phyloP scores from a whole-genome alignment of 192 early-diverging fungal genomes.

The Kappamyces sp. region DNA sequence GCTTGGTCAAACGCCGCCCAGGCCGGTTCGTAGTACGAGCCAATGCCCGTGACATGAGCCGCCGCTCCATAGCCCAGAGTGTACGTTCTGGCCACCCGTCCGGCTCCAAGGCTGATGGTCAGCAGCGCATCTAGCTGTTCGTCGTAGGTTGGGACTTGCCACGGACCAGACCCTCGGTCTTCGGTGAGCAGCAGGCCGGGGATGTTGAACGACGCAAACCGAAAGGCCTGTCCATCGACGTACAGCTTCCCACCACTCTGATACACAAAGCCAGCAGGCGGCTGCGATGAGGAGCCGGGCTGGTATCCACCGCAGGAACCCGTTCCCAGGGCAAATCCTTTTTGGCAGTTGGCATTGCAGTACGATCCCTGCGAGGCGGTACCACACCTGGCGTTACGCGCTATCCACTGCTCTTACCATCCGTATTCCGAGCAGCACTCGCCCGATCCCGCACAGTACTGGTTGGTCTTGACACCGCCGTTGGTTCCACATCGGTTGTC shows the following conservation, averaged over 20 bases:
- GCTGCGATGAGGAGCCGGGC: no score
- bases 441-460: no score
- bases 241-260: slow-evolving; percentile 1
- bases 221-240: slow-evolving; percentile 19
- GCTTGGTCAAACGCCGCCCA: slow-evolving; percentile 36
- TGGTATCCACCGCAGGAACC: no score
- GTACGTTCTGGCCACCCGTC: slow-evolving; percentile 26
- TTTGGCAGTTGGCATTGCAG: no score
- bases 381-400: no score
- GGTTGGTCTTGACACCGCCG: no score
- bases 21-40: slow-evolving; percentile 23
- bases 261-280: no score
- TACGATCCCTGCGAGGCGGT: no score
- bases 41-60: slow-evolving; percentile 20
- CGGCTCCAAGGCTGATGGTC: slow-evolving; percentile 16
- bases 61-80: slow-evolving; percentile 19
- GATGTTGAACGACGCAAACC: slow-evolving; percentile 34
- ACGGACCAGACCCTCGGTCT: slow-evolving; percentile 8
- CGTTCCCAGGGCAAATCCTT: no score
- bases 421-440: no score
- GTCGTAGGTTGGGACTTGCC: slow-evolving; percentile 12
- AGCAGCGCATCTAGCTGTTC: slow-evolving; percentile 25
- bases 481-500: no score
- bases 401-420: no score
- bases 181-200: slow-evolving; percentile 37